A percentile compares a stretch with the other conserved stretches of the same genome.
Conservation (phyloP, 768 basidiomycete species). For the Piloderma croceum region DNA sequence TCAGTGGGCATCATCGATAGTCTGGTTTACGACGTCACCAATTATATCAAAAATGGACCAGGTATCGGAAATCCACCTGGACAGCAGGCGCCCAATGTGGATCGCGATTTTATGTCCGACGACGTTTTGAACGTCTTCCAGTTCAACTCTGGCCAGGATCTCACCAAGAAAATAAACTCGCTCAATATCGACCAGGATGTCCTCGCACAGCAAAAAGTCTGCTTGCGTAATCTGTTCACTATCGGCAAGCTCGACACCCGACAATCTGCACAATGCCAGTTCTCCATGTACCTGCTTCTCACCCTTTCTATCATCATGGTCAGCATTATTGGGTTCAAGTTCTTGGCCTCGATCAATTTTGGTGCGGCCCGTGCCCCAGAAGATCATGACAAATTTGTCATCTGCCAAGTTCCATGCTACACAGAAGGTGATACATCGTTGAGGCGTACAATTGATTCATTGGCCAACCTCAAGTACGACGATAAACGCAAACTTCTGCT, state of each 20-base stretch:
- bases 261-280: slow-evolving; percentile 85
- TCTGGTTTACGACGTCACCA: slow-evolving; percentile 81
- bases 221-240: slow-evolving; percentile 89
- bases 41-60: slow-evolving; percentile 71
- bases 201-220: slow-evolving; percentile 72
- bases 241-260: slow-evolving; percentile 91
- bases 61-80: slow-evolving; percentile 45
- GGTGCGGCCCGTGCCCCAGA: slow-evolving; percentile 76
- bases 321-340: slow-evolving; percentile 92
- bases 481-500: slow-evolving; percentile 95
- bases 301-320: slow-evolving; percentile 90
- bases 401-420: slow-evolving; percentile 98
- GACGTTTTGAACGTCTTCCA: slow-evolving; percentile 71
- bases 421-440: slow-evolving; percentile 91
- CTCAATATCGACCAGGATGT: slow-evolving; percentile 56
- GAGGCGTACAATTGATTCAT: slow-evolving; percentile 84
- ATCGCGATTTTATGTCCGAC: slow-evolving; percentile 68
- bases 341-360: slow-evolving; percentile 86
- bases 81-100: slow-evolving; percentile 33
- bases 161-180: slow-evolving; percentile 67
- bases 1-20: slow-evolving; percentile 84
- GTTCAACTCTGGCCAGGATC: slow-evolving; percentile 66
- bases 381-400: slow-evolving; percentile 95
- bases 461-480: slow-evolving; percentile 93
- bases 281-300: slow-evolving; percentile 87